A percentile compares a stretch with the other conserved stretches of the same genome.
Conservation (phyloP, 768 basidiomycete genomes). For the Grammothele lineata region DNA sequence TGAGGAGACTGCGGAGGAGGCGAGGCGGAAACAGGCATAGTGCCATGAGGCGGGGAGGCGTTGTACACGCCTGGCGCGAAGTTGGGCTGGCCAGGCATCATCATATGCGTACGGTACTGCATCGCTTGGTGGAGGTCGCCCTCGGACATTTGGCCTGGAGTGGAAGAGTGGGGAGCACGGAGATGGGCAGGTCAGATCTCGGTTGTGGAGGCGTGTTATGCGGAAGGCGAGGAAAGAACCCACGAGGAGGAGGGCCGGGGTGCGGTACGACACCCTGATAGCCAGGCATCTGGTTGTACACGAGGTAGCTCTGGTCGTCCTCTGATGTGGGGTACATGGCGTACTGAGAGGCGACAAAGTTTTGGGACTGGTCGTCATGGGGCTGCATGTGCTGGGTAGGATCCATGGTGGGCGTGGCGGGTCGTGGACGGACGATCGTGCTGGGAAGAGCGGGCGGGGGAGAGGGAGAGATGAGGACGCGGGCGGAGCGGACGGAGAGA, state of each 20-base stretch:
- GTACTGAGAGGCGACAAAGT: slow-evolving; percentile 27
- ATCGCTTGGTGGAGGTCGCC: slow-evolving; percentile 66
- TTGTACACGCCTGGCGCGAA: slow-evolving; percentile 44
- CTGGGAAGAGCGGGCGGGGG: slow-evolving; percentile 23
- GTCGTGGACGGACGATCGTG: slow-evolving; percentile 16
- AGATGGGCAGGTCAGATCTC: slow-evolving; percentile 49
- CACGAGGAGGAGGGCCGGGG: slow-evolving; percentile 66
- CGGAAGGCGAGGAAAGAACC: slow-evolving; percentile 36
- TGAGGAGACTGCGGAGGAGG: slow-evolving; percentile 74
- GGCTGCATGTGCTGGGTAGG: slow-evolving; percentile 14
- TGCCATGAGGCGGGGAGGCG: slow-evolving; percentile 55
- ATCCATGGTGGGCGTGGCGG: slow-evolving; percentile 19
- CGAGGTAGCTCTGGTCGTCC: slow-evolving; percentile 26
- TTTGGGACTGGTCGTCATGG: slow-evolving; percentile 27
- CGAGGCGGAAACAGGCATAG: slow-evolving; percentile 50
- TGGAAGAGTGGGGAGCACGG: slow-evolving; percentile 37
- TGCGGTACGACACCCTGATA: slow-evolving; percentile 45
- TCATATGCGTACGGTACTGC: slow-evolving; percentile 48
- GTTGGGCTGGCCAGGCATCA: slow-evolving; percentile 67
- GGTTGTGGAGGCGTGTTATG: slow-evolving; percentile 37
- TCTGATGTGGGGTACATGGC: slow-evolving; percentile 33
- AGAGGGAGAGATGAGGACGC: slow-evolving; percentile 21
- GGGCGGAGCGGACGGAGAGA: not conserved
- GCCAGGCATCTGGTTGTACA: slow-evolving; percentile 44
- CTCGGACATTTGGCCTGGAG: slow-evolving; percentile 58